Evolutionary conservation across 2,329 filamentous ascomycete genomes (phyloP).

Genomic region (Phaeosphaeriaceae sp.): DNA sequence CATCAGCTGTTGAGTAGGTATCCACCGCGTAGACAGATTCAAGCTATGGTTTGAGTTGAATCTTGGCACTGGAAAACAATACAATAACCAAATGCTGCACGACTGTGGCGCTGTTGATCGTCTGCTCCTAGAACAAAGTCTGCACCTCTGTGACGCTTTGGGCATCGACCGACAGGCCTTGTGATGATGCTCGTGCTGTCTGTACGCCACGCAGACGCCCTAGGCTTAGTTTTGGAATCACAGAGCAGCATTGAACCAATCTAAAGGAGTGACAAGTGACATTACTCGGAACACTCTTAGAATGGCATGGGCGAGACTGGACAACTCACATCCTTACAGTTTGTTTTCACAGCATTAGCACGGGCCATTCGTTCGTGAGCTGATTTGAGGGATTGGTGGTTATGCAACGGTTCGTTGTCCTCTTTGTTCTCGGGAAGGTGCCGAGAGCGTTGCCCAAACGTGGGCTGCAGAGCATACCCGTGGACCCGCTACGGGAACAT

Average conservation of each 20-base stretch:
- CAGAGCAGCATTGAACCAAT: conserved; percentile 21
- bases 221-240: conserved; percentile 23
- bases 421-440: conserved; percentile 24
- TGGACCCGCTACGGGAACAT: not conserved
- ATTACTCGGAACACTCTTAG: conserved; percentile 28
- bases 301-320: conserved; percentile 23
- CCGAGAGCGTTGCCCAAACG: conserved; percentile 30
- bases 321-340: conserved; percentile 23
- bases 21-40: conserved; percentile 13
- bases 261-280: conserved; percentile 26
- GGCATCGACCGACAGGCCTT: conserved; percentile 25
- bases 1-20: conserved; percentile 16
- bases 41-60: conserved; percentile 17
- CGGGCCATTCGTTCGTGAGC: conserved; percentile 44
- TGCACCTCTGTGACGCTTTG: conserved; percentile 28
- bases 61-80: conserved; percentile 33
- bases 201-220: conserved; percentile 14
- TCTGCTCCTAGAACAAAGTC: conserved; percentile 27
- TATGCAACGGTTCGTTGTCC: conserved; percentile 38
- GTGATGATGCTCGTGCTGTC: conserved; percentile 42
- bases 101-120: conserved; percentile 44
- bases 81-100: conserved; percentile 39
- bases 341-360: conserved; percentile 36
- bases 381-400: conserved; percentile 29
- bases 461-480: conserved; percentile 22